phyloP scores from a whole-genome alignment of 352 stramenopile species.

The Pythium dissotocum region DNA sequence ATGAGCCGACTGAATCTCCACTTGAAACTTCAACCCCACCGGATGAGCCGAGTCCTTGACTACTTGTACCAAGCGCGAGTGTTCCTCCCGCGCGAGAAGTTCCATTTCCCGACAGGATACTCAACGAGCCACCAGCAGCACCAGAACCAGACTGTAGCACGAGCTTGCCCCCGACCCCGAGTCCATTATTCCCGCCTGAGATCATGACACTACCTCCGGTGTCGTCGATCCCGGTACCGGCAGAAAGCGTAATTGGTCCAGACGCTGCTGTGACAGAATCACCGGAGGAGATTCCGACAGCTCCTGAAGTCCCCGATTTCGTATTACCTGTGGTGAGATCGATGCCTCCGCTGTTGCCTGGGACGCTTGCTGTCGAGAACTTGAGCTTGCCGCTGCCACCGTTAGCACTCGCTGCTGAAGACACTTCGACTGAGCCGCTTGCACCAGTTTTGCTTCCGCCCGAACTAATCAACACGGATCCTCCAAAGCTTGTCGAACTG shows the following conservation, averaged over 20 bases:
- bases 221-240: conserved; percentile 1
- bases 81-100: conserved; percentile 16
- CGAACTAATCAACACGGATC: conserved; percentile 32
- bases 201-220: conserved; percentile 5
- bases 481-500: conserved; percentile 30
- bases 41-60: conserved; percentile 12
- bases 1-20: conserved; percentile 20
- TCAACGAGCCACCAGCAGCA: conserved; percentile 9
- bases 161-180: conserved; percentile 32
- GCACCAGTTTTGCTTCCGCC: conserved; percentile 22
- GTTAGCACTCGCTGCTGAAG: not conserved
- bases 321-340: conserved; percentile 7
- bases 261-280: conserved; percentile 4
- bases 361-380: not conserved
- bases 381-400: conserved; percentile 14
- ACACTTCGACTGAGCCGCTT: conserved; percentile 1
- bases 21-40: conserved; percentile 4
- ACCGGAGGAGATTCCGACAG: not conserved
- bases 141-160: conserved; percentile 31
- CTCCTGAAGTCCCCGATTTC: conserved; percentile 2
- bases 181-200: not conserved
- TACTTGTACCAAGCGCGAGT: conserved; percentile 15
- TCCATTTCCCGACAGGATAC: conserved; percentile 11
- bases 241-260: conserved; percentile 14
- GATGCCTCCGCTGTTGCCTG: conserved; percentile 10